Conservation (phyloP, 768 basidiomycete genomes). For the Neoboletus brunneissimus region DNA sequence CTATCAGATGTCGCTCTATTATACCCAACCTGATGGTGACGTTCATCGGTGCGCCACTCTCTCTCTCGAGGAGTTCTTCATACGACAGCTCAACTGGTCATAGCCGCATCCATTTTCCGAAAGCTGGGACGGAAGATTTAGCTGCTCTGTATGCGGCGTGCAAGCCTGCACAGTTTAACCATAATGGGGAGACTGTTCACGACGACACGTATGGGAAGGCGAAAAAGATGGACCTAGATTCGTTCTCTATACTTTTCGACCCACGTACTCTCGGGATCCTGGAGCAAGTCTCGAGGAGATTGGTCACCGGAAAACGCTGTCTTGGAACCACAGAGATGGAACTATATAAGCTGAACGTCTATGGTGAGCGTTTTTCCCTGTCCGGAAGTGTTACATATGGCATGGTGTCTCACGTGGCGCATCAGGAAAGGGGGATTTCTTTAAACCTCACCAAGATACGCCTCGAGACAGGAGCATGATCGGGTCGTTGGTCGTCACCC, state of each 20-base stretch:
- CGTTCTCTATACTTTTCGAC: conserved; percentile 28
- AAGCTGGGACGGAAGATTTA: background rate
- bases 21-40: background rate
- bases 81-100: background rate
- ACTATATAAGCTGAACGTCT: conserved; percentile 46
- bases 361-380: conserved; percentile 30
- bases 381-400: background rate
- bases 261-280: background rate
- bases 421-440: background rate
- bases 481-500: conserved; percentile 50
- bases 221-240: conserved; percentile 26
- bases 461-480: conserved; percentile 42
- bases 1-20: background rate
- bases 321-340: conserved; percentile 19
- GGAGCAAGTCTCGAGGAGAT: background rate
- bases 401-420: background rate
- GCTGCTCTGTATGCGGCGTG: background rate
- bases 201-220: no score
- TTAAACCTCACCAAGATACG: conserved; percentile 23
- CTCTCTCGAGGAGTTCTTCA: background rate
- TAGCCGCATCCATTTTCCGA: background rate
- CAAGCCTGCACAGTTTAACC: background rate
- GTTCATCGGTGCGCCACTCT: background rate
- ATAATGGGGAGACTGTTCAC: background rate
- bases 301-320: background rate